Evolutionary conservation across 2,329 filamentous ascomycete genomes (phyloP), one percentile per base, ranked within the genome.

Genomic region (Tolypocladium ophioglossoides): DNA sequence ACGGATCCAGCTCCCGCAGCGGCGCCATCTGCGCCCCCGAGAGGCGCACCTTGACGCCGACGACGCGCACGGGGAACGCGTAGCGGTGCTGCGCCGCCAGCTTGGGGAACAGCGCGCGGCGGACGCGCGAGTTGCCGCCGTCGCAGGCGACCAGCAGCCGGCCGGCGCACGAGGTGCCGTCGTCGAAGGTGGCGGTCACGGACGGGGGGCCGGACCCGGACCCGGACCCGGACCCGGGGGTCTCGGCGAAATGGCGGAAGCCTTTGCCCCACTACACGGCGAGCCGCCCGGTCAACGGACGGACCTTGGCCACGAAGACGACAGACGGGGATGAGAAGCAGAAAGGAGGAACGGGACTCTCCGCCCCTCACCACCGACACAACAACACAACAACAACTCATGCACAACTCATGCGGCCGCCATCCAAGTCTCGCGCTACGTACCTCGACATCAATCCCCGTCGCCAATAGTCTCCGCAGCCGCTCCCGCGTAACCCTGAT

Each of bases 91-190:
- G 48, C 18, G 41, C 34, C 24, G 58, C 53, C 1, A 49, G 49
- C 0, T 66, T 60, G 0, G 70, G 69, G 52, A 74, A 70, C 1
- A 76, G 48, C 4, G 61, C 55, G 16, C 63, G 64, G 2, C 78
- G 72, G 3, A 71, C 66, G 10, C 68, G 68, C 1, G 77, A 80
- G 16, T 68, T 69, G 11, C 72, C 68, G 0, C 79, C 78, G 59
- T 82, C 79, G 55, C 77, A 78, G 14, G 72, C 78, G 7, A 79
- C 67, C 0, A 81, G 62, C 2, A 81, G 60, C 8, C 66, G 63
- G 0, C 78, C 78, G 0, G 59, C 64, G 30, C 55, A 68, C 1
- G 66, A 66, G 0, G 72, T 68, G 4, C 72, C 74, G 56, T 80
- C 77, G 6, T 74, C 70, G 56, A 81, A 82, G 3, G 61, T 62